These are phyloP conservation scores for Aspergillus sp. DNA, from an alignment of 2,329 filamentous ascomycete genomes.

Conservation along the genomic window DNA sequence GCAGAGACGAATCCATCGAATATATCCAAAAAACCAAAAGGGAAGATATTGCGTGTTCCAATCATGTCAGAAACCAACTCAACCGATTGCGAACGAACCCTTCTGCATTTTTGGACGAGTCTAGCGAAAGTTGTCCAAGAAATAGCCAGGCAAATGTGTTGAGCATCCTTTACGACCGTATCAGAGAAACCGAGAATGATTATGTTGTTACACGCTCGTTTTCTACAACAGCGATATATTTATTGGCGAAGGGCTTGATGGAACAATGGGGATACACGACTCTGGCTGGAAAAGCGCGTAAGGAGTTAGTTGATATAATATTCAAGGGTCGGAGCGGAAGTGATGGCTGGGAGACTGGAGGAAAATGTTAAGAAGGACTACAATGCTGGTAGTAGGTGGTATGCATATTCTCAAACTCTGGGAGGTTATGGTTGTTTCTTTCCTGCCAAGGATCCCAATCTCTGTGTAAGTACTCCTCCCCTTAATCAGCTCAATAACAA, in stretches of 20 bases:
- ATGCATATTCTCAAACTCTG: neutral
- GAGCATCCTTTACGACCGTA: neutral
- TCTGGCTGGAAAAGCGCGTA: neutral
- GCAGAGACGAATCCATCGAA: neutral
- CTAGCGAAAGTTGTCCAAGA: neutral
- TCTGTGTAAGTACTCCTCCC: neutral
- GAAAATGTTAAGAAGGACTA: neutral
- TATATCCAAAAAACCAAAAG: neutral
- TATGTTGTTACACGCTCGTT: neutral
- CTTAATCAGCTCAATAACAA: neutral
- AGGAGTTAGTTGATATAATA: neutral
- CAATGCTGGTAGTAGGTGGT: neutral
- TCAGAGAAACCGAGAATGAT: neutral
- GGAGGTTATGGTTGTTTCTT: neutral
- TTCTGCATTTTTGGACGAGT: neutral
- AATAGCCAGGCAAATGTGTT: neutral
- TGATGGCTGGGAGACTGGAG: neutral
- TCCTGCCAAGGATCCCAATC: neutral
- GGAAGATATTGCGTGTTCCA: neutral
- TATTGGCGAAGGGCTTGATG: neutral
- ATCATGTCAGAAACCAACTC: neutral
- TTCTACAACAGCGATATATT: neutral
- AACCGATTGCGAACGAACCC: neutral
- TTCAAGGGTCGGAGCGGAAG: neutral
- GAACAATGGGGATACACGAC: neutral